phyloP scores from a whole-genome alignment of 768 basidiomycete genomes.

The Psilocybe cubensis region DNA sequence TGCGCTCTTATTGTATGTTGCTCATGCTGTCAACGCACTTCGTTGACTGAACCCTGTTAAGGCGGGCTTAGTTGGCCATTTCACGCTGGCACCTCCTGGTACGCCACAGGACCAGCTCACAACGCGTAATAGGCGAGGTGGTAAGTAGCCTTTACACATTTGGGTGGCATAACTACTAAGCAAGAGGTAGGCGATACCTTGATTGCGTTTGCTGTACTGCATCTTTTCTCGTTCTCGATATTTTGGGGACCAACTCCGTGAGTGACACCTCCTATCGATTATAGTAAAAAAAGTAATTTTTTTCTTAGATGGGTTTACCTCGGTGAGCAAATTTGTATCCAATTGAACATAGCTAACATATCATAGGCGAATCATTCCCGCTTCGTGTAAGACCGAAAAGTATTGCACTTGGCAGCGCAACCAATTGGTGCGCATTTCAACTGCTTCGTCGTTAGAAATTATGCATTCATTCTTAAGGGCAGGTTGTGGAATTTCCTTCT shows the following conservation, averaged over 20 bases:
- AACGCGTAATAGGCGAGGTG: conserved; percentile 56
- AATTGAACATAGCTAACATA: neutral
- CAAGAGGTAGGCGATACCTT: conserved; percentile 53
- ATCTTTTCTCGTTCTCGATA: conserved; percentile 70
- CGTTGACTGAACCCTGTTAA: conserved; percentile 20
- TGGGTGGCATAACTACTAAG: neutral
- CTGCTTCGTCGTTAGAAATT: neutral
- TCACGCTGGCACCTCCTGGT: conserved; percentile 55
- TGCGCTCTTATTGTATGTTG: conserved; percentile 62
- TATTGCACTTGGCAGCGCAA: conserved; percentile 73
- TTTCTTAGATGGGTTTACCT: conserved; percentile 64
- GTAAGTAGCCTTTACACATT: conserved; percentile 20
- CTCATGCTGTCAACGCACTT: neutral
- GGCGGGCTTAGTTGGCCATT: conserved; percentile 77
- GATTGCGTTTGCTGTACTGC: conserved; percentile 79
- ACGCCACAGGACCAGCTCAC: conserved; percentile 55
- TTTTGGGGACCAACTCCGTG: conserved; percentile 79
- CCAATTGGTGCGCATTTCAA: conserved; percentile 35
- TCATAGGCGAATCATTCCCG: conserved; percentile 73
- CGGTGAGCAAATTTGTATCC: conserved; percentile 26
- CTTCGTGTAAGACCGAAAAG: conserved; percentile 78
- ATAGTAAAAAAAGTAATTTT: neutral
- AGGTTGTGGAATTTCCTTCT: conserved; percentile 82
- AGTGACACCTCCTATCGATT: conserved; percentile 10
- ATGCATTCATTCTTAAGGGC: conserved; percentile 15